Percentiles rank a stretch among this genome's conserved stretches.
These are phyloP conservation scores for Zizania palustris DNA, from an alignment of 202 grass and related monocot genomes.

Conservation along the genomic window DNA sequence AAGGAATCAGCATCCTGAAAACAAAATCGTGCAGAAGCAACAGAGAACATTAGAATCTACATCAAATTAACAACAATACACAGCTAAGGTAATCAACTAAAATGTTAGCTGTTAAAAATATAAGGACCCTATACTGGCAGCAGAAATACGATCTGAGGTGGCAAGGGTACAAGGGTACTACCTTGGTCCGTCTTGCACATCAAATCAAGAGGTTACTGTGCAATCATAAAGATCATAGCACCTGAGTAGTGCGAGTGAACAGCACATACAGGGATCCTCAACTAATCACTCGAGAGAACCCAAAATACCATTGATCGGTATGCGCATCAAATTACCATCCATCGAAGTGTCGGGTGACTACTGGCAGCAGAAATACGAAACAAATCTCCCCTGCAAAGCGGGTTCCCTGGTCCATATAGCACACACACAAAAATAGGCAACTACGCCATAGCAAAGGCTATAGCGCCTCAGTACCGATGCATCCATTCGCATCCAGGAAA, in stretches of 20 bases:
- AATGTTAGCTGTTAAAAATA: neutral
- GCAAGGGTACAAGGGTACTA: constrained; percentile 25
- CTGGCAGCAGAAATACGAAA: constrained; percentile 40
- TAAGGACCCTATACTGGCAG: constrained; percentile 33
- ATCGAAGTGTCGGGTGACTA: constrained; percentile 22
- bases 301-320: too few species aligned
- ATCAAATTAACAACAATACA: neutral
- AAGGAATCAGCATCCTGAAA: neutral
- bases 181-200: constrained; percentile 23
- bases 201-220: constrained; percentile 21
- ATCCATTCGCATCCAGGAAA: neutral
- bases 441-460: constrained; percentile 7
- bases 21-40: neutral
- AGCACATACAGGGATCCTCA: neutral
- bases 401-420: constrained; percentile 44
- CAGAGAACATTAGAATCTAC: neutral
- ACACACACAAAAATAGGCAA: constrained; percentile 14
- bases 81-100: neutral
- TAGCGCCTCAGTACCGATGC: constrained; percentile 46
- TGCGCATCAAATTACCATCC: neutral
- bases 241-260: constrained; percentile 27
- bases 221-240: constrained; percentile 13
- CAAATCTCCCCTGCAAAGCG: constrained; percentile 44
- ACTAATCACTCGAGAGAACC: neutral
- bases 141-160: constrained; percentile 4